phyloP scores from a whole-genome alignment of 306 rosid genomes.

The Inga oerstediana region DNA sequence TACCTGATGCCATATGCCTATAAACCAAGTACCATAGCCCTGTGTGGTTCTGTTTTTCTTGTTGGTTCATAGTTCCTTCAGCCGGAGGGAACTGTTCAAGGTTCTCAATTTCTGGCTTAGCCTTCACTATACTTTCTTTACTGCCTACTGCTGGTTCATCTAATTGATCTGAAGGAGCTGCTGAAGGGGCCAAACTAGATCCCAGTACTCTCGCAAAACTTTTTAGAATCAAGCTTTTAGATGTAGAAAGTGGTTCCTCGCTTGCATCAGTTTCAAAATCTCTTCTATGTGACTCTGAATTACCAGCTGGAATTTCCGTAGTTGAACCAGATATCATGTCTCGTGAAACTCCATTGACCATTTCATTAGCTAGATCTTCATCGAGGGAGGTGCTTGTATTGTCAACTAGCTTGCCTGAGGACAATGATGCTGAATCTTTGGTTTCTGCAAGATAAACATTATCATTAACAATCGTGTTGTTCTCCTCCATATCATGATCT shows the following conservation, averaged over 20 bases:
- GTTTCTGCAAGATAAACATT: slow-evolving; percentile 33
- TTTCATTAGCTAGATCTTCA: slow-evolving; percentile 42
- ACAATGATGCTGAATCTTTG: slow-evolving; percentile 34
- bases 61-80: slow-evolving; percentile 36
- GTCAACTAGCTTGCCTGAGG: slow-evolving; percentile 37
- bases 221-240: slow-evolving; percentile 41
- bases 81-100: slow-evolving; percentile 21
- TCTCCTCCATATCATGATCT: slow-evolving; percentile 29
- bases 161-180: slow-evolving; percentile 23
- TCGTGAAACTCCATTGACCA: slow-evolving; percentile 36
- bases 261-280: slow-evolving; percentile 35
- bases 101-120: slow-evolving; percentile 21
- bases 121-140: slow-evolving; percentile 35
- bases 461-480: slow-evolving; percentile 19
- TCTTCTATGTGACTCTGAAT: slow-evolving; percentile 32
- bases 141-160: slow-evolving; percentile 30
- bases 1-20: slow-evolving; percentile 78
- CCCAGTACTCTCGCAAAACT: slow-evolving; percentile 41
- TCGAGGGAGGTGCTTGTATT: slow-evolving; percentile 34
- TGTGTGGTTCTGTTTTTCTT: slow-evolving; percentile 51
- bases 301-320: slow-evolving; percentile 33
- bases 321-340: slow-evolving; percentile 24
- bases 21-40: slow-evolving; percentile 78
- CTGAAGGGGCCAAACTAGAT: slow-evolving; percentile 46
- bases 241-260: slow-evolving; percentile 27